These are phyloP conservation scores for Zygosaccharomyces pseudorouxii DNA, from an alignment of 805 yeast species.

Conservation along the genomic window DNA sequence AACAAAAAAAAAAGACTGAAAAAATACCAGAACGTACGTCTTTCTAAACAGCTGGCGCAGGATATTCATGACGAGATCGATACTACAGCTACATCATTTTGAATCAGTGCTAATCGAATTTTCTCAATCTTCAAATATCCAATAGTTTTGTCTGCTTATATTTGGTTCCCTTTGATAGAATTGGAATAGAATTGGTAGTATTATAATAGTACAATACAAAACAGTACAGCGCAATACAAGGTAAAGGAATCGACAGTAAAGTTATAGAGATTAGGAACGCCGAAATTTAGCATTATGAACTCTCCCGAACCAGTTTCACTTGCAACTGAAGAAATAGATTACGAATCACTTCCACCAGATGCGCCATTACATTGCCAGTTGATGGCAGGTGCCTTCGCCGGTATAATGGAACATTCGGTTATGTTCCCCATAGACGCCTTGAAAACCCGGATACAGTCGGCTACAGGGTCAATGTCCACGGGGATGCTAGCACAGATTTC, in stretches of 20 bases:
- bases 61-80: not conserved
- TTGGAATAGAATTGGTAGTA: not conserved
- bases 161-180: not conserved
- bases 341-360: constrained; percentile 85
- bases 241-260: too few species aligned
- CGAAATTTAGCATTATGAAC: constrained; percentile 4
- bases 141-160: not conserved
- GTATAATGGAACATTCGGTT: constrained; percentile 95
- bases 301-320: constrained; percentile 9
- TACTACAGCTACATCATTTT: not conserved
- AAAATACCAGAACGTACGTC: not conserved
- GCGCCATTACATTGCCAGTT: constrained; percentile 81
- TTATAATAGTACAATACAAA: not conserved
- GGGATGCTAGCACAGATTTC: constrained; percentile 61
- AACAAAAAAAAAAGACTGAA: not conserved
- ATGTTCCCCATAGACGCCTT: constrained; percentile 97
- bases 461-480: constrained; percentile 30
- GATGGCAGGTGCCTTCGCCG: constrained; percentile 97
- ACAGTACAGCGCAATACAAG: too few species aligned
- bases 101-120: not conserved
- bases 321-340: constrained; percentile 57
- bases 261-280: not conserved
- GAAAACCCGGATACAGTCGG: constrained; percentile 84
- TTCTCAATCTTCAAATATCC: not conserved
- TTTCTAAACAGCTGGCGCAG: not conserved